Conservation (phyloP, 495 filamentous ascomycete species). For the Filosporella fistucella region DNA sequence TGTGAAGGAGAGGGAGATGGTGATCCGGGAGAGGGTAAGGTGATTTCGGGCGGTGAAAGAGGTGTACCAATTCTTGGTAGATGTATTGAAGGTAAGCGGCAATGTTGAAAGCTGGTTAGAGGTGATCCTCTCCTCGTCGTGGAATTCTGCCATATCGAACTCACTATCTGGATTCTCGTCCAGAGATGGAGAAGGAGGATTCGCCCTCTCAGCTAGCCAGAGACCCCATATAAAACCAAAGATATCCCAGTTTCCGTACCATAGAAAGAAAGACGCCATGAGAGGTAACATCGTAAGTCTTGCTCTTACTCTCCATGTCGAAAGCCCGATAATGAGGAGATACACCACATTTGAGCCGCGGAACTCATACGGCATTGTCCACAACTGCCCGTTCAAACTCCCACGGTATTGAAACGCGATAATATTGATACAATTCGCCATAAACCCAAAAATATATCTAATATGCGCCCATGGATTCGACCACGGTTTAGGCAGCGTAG, state of each 20-base stretch:
- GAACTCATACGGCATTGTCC: conserved; percentile 68
- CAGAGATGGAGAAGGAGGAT: background rate
- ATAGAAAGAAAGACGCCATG: background rate
- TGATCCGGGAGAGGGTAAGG: background rate
- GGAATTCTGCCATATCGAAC: background rate
- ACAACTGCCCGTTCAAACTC: conserved; percentile 53
- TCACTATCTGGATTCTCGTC: background rate
- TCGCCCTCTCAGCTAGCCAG: background rate
- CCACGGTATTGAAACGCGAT: background rate
- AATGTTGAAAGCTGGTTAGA: background rate
- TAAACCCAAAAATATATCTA: background rate
- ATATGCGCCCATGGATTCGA: background rate
- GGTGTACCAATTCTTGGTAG: background rate
- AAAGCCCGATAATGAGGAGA: conserved; percentile 48
- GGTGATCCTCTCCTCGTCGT: no score
- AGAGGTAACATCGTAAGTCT: conserved; percentile 37
- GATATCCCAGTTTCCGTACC: conserved; percentile 11
- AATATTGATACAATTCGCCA: background rate
- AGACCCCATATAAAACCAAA: background rate
- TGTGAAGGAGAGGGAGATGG: background rate
- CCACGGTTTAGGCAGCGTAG: background rate
- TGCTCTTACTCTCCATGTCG: conserved; percentile 36
- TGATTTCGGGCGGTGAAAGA: background rate
- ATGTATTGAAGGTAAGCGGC: background rate
- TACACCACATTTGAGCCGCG: conserved; percentile 60